Evolutionary conservation across 768 basidiomycete species (phyloP), one percentile per base, ranked within the genome.

Genomic region (Tulasnella sp.): DNA sequence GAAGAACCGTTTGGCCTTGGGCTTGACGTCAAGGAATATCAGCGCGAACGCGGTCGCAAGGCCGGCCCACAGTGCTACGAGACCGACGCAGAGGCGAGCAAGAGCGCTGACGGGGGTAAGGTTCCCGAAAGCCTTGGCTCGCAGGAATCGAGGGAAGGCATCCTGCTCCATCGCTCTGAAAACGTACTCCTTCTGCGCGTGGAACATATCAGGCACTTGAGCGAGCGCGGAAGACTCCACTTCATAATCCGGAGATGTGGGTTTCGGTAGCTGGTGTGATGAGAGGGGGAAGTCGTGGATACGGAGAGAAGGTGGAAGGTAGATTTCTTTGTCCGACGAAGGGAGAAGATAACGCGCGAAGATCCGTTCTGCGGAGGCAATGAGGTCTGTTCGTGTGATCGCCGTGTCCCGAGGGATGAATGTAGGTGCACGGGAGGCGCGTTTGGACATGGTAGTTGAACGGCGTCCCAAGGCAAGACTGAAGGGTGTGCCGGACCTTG

Each of bases 101-200:
- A 98, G 90, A 0, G 95, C 92, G 31, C 94, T 94, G 83, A 98
- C 89, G 24, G 97, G 96, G 2, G 98, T 98, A 77, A 99, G 87
- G 86, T 99, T 99, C 41, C 96, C 96, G 84, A 98, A 99, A n/a
- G 97, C 97, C 87, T 99, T 99, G 2, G 95, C 93, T 81, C 98
- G 90, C 74, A 99, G 88, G 89, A 99, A 99, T 7, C 97, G 90
- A 64, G 95, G 95, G 87, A 95, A 96, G 24, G 95, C 95, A 83
- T 96, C 95, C 86, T 97, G 95, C 84, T 98, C 96, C 93, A 98
- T 96, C 0, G 95, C 95, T 72, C 94, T 91, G 90, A 96, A 97
- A 85, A 96, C 95, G 84, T 97, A 98, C 84, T 98, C 96, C 88
- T 99, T 98, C 88, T 99, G 97, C 0, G 92, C 88, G 85, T 99